Evolutionary conservation across 2,329 filamentous ascomycete species (phyloP).

Genomic region (Epichloe festucae): DNA sequence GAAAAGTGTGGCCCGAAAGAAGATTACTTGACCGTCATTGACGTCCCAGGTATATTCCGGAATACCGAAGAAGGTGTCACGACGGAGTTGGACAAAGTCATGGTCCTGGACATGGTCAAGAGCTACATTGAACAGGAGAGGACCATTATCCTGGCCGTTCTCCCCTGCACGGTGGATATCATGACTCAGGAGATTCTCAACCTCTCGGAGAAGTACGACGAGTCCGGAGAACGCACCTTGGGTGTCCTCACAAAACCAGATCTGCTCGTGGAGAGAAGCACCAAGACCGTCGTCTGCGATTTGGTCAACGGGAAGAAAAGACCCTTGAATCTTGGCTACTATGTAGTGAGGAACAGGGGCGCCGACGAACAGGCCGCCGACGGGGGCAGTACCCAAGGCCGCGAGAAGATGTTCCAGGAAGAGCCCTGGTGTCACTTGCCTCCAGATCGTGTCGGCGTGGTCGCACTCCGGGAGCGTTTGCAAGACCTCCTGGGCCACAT

Average conservation of each 20-base stretch:
- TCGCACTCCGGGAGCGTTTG: conserved; percentile 22
- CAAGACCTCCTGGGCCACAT: conserved; percentile 26
- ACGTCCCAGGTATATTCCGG: conserved; percentile 41
- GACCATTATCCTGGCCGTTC: conserved; percentile 37
- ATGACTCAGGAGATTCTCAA: conserved; percentile 28
- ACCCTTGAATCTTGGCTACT: conserved; percentile 33
- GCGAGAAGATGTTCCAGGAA: conserved; percentile 31
- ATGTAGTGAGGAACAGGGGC: conserved; percentile 33
- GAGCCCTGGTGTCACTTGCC: conserved; percentile 7
- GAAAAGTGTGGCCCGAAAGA: conserved; percentile 31
- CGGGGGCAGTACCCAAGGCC: conserved; percentile 13
- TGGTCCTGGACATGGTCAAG: conserved; percentile 35
- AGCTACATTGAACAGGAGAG: conserved; percentile 30
- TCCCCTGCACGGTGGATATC: conserved; percentile 27
- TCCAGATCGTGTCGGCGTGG: conserved; percentile 19
- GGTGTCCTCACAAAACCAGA: conserved; percentile 49
- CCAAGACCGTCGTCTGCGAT: conserved; percentile 25
- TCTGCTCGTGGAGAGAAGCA: conserved; percentile 29
- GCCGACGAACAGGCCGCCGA: conserved; percentile 23
- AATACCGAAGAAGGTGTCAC: conserved; percentile 21
- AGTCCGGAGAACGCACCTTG: conserved; percentile 27
- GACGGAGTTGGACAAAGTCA: conserved; percentile 28
- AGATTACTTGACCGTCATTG: conserved; percentile 38
- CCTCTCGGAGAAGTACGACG: conserved; percentile 24
- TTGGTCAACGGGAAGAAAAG: conserved; percentile 28